Evolutionary conservation across 805 yeast genomes (phyloP), one percentile per base, ranked within the genome.

Genomic region (Novakomyces olei): DNA sequence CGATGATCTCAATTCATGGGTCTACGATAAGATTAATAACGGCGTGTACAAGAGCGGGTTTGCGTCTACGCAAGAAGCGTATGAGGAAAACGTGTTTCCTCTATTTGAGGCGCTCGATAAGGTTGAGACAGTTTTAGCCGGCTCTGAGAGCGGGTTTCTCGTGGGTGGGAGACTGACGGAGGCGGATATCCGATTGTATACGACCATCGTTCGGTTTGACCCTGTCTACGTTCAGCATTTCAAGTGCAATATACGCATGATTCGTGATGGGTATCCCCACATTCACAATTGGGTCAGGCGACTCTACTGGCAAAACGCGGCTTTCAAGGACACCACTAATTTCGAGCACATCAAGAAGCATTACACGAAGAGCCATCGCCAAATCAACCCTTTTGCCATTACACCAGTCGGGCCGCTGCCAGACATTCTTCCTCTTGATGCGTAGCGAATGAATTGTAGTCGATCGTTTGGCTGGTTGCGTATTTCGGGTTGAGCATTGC

Each of bases 21-120:
- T 78, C 26, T 83, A 83, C 53, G 75, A 74, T 46, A 67, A 63
- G 44, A 73, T 85, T 51, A 81, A 81, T 61, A 79, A 77, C 47
- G 95, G 93, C 19, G 95, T 83, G 27, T 85, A 85, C 61, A 83
- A 80, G 56, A 44, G 85, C 2, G 95, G 96, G 0, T 83, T 83
- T 54, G 79, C 94, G 4, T 68, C 81, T 4, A 63, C 65, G 33
- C 92, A 79, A 53, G 81, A 74, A 40, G 77, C 74, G 9, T 83
- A 41, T 24, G 81, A 77, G 41, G 60, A 55, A 35, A 75, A 73
- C 43, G 78, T 75, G 2, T 50, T 44, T 24, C 63, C 63, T 27
- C 54, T 83, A 23, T 83, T 81, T 49, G 57, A 55, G 17, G 63
- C 70, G 39, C 59, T 80, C 47, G 83, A 75, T 43, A 66, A 67